A percentile compares a stretch with the other conserved stretches of the same genome.
These are phyloP conservation scores for Colletotrichum sp. DNA, from an alignment of 2,329 filamentous ascomycete species.

Conservation along the genomic window DNA sequence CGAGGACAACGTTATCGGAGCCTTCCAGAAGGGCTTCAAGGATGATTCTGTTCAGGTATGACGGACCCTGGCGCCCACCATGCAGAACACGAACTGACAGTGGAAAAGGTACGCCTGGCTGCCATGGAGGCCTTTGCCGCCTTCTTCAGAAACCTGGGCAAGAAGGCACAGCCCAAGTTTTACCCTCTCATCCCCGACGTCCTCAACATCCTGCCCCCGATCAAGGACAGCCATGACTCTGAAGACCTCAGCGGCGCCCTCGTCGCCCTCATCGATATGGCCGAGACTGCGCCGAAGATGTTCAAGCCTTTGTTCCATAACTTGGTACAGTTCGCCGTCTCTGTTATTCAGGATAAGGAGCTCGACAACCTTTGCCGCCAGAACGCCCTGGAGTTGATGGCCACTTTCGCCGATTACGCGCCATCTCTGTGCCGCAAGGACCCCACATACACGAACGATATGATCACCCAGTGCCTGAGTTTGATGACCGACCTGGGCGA, in stretches of 20 bases:
- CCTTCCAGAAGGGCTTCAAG: slow-evolving; percentile 91
- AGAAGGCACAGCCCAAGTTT: slow-evolving; percentile 89
- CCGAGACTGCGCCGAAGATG: slow-evolving; percentile 95
- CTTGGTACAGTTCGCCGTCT: slow-evolving; percentile 90
- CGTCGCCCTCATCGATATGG: slow-evolving; percentile 89
- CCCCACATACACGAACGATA: slow-evolving; percentile 86
- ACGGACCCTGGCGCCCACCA: neutral
- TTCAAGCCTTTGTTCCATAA: slow-evolving; percentile 95
- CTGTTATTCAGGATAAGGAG: slow-evolving; percentile 95
- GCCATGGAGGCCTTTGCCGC: slow-evolving; percentile 97
- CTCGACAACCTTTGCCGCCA: slow-evolving; percentile 88
- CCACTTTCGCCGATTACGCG: slow-evolving; percentile 94
- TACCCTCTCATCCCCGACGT: slow-evolving; percentile 87
- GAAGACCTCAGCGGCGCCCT: slow-evolving; percentile 91
- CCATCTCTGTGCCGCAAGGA: slow-evolving; percentile 96
- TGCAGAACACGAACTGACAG: neutral
- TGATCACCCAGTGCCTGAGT: slow-evolving; percentile 98
- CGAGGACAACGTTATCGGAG: slow-evolving; percentile 84
- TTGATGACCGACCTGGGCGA: slow-evolving; percentile 96
- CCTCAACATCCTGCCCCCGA: slow-evolving; percentile 90
- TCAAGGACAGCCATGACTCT: slow-evolving; percentile 90
- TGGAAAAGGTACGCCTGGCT: slow-evolving; percentile 77
- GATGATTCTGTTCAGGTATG: slow-evolving; percentile 80
- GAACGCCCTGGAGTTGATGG: slow-evolving; percentile 96
- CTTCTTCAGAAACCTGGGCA: slow-evolving; percentile 90